Conservation (phyloP, 78 protist genomes). For the Dictyostelium purpureum region DNA sequence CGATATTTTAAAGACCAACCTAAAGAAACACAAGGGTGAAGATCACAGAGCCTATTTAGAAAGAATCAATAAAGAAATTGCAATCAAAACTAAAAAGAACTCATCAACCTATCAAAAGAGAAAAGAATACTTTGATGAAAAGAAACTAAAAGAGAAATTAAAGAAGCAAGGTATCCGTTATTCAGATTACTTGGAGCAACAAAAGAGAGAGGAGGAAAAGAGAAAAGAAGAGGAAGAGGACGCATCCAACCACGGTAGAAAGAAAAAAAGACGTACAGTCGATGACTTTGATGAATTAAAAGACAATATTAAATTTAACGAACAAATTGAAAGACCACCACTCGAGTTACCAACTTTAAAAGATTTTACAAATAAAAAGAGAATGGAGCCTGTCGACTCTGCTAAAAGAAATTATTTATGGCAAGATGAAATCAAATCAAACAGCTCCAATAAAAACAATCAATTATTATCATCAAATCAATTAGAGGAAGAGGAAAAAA, state of each 20-base stretch:
- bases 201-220: slow-evolving; percentile 19
- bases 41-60: background rate
- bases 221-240: background rate
- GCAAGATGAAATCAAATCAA: slow-evolving; percentile 8
- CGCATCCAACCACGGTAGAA: background rate
- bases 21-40: slow-evolving; percentile 30
- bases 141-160: slow-evolving; percentile 21
- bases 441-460: background rate
- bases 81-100: slow-evolving; percentile 6
- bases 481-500: background rate
- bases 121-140: slow-evolving; percentile 27
- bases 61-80: slow-evolving; percentile 16
- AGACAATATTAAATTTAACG: slow-evolving; percentile 52
- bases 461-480: background rate
- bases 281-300: slow-evolving; percentile 51
- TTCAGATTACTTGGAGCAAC: background rate
- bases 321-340: slow-evolving; percentile 70
- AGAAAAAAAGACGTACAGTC: slow-evolving; percentile 23
- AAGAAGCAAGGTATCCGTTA: slow-evolving; percentile 25
- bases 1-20: background rate
- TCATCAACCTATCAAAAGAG: slow-evolving; percentile 34
- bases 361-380: slow-evolving; percentile 16
- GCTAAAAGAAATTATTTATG: slow-evolving; percentile 51
- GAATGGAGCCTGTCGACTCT: background rate
- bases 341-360: slow-evolving; percentile 4